Evolutionary conservation across 345 rosid genomes (phyloP).

Genomic region (Aurinia saxatilis): DNA sequence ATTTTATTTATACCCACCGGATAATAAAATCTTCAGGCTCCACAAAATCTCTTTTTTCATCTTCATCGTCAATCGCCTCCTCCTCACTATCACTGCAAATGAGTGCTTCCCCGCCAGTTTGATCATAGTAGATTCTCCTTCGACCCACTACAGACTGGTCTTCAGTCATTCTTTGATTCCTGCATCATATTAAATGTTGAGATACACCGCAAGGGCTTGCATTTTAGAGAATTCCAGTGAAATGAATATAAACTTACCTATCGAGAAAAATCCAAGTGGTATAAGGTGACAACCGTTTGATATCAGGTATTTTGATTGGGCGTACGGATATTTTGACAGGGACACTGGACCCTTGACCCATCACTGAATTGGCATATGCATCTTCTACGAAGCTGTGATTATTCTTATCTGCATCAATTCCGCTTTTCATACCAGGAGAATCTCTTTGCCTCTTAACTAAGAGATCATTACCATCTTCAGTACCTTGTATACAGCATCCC

Average conservation of each 20-base stretch:
- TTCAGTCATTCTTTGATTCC: constrained; percentile 99
- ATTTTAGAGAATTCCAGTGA: background rate
- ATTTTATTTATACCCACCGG: constrained; percentile 51
- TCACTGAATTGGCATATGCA: constrained; percentile 44
- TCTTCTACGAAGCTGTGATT: constrained; percentile 50
- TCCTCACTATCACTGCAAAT: constrained; percentile 99
- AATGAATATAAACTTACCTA: constrained; percentile 45
- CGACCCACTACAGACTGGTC: constrained; percentile 97
- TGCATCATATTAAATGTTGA: constrained; percentile 26
- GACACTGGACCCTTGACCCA: constrained; percentile 68
- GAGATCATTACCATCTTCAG: constrained; percentile 40
- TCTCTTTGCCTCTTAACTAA: constrained; percentile 76
- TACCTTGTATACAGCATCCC: constrained; percentile 19
- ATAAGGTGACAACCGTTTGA: constrained; percentile 82
- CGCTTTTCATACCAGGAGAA: constrained; percentile 53
- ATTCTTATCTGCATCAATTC: constrained; percentile 51
- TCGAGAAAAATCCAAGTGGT: constrained; percentile 96
- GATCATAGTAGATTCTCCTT: constrained; percentile 96
- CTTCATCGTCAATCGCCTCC: constrained; percentile 78
- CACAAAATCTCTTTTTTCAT: constrained; percentile 64
- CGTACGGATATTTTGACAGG: constrained; percentile 69
- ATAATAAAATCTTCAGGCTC: constrained; percentile 83
- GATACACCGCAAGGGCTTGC: background rate
- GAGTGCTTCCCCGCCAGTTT: constrained; percentile 95
- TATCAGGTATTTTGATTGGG: constrained; percentile 67